Conservation (phyloP, 2,329 filamentous ascomycete genomes). For the Fusarium transvaalense region DNA sequence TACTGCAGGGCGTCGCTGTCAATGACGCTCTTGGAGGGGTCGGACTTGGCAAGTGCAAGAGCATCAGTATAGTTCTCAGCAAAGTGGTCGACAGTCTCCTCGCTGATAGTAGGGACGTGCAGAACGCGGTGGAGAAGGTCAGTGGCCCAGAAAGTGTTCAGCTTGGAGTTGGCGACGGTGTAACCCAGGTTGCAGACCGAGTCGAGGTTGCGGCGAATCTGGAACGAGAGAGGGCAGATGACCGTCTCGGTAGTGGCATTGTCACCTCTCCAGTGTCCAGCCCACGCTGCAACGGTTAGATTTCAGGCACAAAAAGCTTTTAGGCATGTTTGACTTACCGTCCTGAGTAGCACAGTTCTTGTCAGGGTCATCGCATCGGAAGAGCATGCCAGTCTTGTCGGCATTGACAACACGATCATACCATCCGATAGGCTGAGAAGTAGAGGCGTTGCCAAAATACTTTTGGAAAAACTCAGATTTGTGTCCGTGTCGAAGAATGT, state of each 20-base stretch:
- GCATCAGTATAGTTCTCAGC: constrained; percentile 69
- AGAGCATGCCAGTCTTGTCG: constrained; percentile 68
- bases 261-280: constrained; percentile 74
- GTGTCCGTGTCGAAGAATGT: constrained; percentile 69
- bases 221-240: constrained; percentile 74
- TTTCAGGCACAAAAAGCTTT: rapidly evolving
- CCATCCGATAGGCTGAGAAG: constrained; percentile 71
- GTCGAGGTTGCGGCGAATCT: constrained; percentile 67
- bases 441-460: constrained; percentile 74
- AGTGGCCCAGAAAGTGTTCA: constrained; percentile 73
- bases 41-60: constrained; percentile 62
- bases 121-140: constrained; percentile 76
- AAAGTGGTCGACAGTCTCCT: constrained; percentile 72
- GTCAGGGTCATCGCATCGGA: constrained; percentile 78
- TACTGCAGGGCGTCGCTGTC: constrained; percentile 75
- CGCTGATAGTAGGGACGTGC: constrained; percentile 71
- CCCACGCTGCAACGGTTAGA: constrained; percentile 64
- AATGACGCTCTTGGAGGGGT: constrained; percentile 62
- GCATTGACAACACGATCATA: constrained; percentile 70
- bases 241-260: constrained; percentile 77
- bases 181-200: constrained; percentile 73
- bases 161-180: constrained; percentile 66
- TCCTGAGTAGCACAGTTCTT: constrained; percentile 69
- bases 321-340: constrained; percentile 42
- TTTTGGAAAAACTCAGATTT: constrained; percentile 70